These are phyloP conservation scores for Huiozyma naganishii DNA, from an alignment of 805 yeast genomes.

Conservation along the genomic window DNA sequence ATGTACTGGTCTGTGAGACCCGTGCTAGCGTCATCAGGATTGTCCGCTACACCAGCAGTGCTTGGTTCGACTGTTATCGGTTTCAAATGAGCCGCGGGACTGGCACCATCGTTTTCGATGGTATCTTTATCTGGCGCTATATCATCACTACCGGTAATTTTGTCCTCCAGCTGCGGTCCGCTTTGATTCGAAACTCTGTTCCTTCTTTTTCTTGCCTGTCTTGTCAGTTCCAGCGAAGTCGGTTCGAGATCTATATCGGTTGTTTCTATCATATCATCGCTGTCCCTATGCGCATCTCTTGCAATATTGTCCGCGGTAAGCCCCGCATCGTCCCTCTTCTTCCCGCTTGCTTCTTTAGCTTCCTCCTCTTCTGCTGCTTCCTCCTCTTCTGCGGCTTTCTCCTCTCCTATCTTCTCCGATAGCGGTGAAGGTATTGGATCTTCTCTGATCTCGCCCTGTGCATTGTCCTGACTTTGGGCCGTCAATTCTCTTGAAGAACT, in stretches of 20 bases:
- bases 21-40: neutral
- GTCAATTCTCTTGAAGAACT: neutral
- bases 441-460: neutral
- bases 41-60: too few relatives aligned
- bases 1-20: slow-evolving; percentile 25
- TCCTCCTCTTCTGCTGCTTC: neutral
- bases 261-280: slow-evolving; percentile 16
- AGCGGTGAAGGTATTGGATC: neutral
- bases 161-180: neutral
- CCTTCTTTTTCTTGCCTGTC: slow-evolving; percentile 7
- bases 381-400: neutral
- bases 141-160: neutral
- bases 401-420: neutral
- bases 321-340: neutral
- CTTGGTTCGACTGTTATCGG: neutral
- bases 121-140: neutral
- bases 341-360: neutral
- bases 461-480: neutral
- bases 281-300: slow-evolving; percentile 2
- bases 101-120: neutral
- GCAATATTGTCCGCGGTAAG: neutral
- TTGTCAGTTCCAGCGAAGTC: slow-evolving; percentile 12
- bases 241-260: slow-evolving; percentile 11
- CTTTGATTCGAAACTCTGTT: neutral
- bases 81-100: neutral